Evolutionary conservation across 257 asterid genomes (phyloP).

Genomic region (Nicotiana undulata): DNA sequence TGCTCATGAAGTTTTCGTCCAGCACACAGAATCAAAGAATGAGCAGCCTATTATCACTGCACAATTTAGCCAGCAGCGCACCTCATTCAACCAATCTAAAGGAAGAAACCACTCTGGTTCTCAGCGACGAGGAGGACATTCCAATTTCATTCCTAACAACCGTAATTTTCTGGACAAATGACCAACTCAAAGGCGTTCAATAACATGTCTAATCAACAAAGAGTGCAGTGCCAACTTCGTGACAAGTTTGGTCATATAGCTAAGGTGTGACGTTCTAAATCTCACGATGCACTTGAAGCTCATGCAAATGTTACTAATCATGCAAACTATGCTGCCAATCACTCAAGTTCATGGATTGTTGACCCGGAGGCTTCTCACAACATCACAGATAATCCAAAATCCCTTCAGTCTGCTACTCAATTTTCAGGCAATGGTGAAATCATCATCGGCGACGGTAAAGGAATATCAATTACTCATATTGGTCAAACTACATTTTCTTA

Average conservation of each 20-base stretch:
- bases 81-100: not conserved
- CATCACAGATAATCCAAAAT: too few relatives aligned
- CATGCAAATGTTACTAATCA: not conserved
- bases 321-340: too few relatives aligned
- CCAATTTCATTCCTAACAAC: not conserved
- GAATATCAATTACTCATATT: too few relatives aligned
- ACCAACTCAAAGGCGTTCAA: not conserved
- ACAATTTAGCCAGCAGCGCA: not conserved
- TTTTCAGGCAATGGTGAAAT: too few relatives aligned
- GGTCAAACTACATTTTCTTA: not conserved
- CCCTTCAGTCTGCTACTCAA: too few relatives aligned
- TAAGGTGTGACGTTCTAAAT: not conserved
- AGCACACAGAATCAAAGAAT: not conserved
- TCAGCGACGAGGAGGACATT: not conserved
- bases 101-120: not conserved
- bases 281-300: not conserved
- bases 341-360: too few relatives aligned
- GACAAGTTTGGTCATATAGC: not conserved
- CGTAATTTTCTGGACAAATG: not conserved
- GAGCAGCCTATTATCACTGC: not conserved
- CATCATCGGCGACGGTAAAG: too few relatives aligned
- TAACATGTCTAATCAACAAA: not conserved
- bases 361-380: too few relatives aligned
- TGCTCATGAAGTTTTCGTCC: not conserved
- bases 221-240: not conserved